Percentiles rank a stretch among this genome's conserved stretches.
Conservation (phyloP, 2,329 filamentous ascomycete species). For the Aspergillus uvarum region DNA sequence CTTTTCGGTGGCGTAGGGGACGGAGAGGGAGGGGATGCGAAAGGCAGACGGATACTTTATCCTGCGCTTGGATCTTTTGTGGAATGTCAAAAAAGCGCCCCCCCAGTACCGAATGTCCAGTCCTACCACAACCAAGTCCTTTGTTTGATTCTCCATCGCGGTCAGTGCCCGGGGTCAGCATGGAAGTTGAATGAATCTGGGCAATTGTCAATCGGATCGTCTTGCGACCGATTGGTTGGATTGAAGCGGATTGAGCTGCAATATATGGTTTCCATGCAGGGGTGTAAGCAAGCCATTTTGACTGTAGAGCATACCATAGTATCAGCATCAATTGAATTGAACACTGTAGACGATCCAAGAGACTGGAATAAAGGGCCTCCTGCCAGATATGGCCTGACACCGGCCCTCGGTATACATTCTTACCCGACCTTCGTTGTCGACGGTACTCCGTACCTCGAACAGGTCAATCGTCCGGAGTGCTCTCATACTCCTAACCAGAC, state of each 20-base stretch:
- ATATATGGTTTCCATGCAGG: not conserved
- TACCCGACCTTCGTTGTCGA: too few relatives aligned
- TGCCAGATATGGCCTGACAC: not conserved
- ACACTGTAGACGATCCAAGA: not conserved
- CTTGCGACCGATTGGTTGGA: not conserved
- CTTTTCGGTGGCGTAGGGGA: not conserved
- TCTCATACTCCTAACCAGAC: not conserved
- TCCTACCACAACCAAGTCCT: not conserved
- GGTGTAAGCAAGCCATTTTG: not conserved
- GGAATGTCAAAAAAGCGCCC: not conserved
- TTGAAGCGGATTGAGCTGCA: not conserved
- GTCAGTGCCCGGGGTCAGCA: not conserved
- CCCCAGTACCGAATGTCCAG: too few relatives aligned
- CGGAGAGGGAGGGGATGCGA: not conserved
- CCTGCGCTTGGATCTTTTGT: not conserved
- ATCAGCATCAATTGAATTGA: not conserved
- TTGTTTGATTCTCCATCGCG: not conserved
- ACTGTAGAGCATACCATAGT: too few relatives aligned
- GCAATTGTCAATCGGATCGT: not conserved
- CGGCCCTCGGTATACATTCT: not conserved
- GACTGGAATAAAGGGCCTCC: not conserved
- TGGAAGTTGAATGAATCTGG: not conserved
- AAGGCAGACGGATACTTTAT: not conserved
- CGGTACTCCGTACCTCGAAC: not conserved
- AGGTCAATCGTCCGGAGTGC: not conserved